Conservation (phyloP, 192 early-diverging fungal genomes). For the Cetraspora pellucida region DNA sequence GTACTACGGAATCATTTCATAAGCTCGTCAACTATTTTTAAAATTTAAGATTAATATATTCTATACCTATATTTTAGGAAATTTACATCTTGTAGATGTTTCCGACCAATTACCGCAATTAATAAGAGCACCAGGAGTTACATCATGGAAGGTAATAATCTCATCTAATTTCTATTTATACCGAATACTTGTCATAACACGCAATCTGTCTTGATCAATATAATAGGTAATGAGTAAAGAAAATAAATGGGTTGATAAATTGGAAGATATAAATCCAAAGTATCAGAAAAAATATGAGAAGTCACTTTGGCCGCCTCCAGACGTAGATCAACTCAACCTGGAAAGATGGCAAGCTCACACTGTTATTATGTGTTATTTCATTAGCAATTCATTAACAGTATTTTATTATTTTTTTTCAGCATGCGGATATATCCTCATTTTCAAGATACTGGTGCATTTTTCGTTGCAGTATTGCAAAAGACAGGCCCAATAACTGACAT, state of each 20-base stretch:
- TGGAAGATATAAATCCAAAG: slow-evolving; percentile 49
- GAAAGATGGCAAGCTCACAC: slow-evolving; percentile 60
- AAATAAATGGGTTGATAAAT: slow-evolving; percentile 54
- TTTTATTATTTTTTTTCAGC: slow-evolving; percentile 42
- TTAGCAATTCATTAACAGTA: background rate
- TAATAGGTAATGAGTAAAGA: slow-evolving; percentile 69
- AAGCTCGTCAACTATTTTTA: too few species aligned
- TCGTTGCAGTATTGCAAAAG: slow-evolving; percentile 96
- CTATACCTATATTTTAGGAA: slow-evolving; percentile 41
- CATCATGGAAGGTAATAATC: slow-evolving; percentile 76
- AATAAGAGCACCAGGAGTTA: slow-evolving; percentile 79
- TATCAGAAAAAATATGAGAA: slow-evolving; percentile 52
- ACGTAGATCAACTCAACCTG: slow-evolving; percentile 62
- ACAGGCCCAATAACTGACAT: slow-evolving; percentile 59
- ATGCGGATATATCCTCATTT: slow-evolving; percentile 89
- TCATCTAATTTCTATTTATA: too few species aligned
- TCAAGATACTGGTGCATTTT: slow-evolving; percentile 99
- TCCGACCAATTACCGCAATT: slow-evolving; percentile 76
- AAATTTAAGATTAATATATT: too few species aligned
- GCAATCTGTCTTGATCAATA: too few species aligned
- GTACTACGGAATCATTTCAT: too few species aligned
- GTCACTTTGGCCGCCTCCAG: slow-evolving; percentile 64
- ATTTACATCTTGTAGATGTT: slow-evolving; percentile 87
- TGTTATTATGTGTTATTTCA: background rate
- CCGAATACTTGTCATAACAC: too few species aligned